These are phyloP conservation scores for Tardiomyces depauwii DNA, from an alignment of 1,139 yeast genomes.

Conservation along the genomic window DNA sequence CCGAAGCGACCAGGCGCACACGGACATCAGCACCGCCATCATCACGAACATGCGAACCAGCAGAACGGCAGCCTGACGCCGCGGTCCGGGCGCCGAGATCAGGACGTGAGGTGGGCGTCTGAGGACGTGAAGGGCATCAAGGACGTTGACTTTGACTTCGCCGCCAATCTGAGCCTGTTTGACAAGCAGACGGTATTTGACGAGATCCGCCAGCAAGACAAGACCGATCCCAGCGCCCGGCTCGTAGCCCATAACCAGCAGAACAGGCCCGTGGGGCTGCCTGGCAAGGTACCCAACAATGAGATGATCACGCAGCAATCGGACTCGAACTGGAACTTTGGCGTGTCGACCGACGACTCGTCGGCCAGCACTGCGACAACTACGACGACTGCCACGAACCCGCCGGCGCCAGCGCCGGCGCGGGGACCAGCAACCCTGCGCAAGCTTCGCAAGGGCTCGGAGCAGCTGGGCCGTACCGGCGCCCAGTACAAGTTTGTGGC, in stretches of 20 bases:
- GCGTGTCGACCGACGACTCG: background rate
- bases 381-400: background rate
- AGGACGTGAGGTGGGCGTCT: slow-evolving; percentile 39
- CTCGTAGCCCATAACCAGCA: slow-evolving; percentile 64
- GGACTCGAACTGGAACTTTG: slow-evolving; percentile 32
- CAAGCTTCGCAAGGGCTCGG: background rate
- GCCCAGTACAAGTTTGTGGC: slow-evolving; percentile 1
- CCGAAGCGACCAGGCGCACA: slow-evolving; percentile 2
- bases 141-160: slow-evolving; percentile 68
- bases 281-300: slow-evolving; percentile 45
- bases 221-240: slow-evolving; percentile 47
- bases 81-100: slow-evolving; percentile 2
- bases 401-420: background rate
- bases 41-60: background rate
- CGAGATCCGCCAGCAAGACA: slow-evolving; percentile 57
- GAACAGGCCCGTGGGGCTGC: background rate
- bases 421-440: background rate
- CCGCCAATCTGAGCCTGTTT: slow-evolving; percentile 68
- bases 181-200: slow-evolving; percentile 75
- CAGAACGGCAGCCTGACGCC: slow-evolving; percentile 4
- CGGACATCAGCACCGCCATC: background rate
- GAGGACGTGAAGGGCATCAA: slow-evolving; percentile 38
- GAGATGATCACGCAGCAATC: slow-evolving; percentile 52
- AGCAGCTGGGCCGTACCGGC: background rate
- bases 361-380: background rate